Conservation (phyloP, 2,329 filamentous ascomycete species). For the Diaporthe ampelina region DNA sequence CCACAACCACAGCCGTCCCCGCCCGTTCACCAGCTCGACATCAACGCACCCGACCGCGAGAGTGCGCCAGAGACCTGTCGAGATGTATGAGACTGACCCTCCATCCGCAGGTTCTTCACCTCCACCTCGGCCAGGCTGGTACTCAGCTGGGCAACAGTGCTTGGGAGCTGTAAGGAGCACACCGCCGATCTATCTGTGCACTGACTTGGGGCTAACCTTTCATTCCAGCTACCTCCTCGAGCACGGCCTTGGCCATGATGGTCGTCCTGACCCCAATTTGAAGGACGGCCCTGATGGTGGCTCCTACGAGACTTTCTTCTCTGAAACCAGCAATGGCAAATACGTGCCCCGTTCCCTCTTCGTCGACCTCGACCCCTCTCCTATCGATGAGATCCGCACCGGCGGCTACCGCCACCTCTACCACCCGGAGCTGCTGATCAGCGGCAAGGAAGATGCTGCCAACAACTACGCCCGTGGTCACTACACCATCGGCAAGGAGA, state of each 20-base stretch:
- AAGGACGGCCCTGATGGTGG: slow-evolving; percentile 72
- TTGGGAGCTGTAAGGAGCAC: slow-evolving; percentile 77
- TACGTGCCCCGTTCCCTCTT: slow-evolving; percentile 81
- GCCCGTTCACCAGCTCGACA: slow-evolving; percentile 1
- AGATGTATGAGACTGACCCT: slow-evolving; percentile 35
- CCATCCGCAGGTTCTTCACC: slow-evolving; percentile 68
- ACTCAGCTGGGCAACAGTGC: slow-evolving; percentile 81
- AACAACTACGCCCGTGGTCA: slow-evolving; percentile 84
- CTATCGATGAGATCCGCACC: slow-evolving; percentile 81
- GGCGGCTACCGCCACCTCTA: slow-evolving; percentile 77
- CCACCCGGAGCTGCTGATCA: slow-evolving; percentile 80
- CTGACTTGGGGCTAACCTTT: slow-evolving; percentile 45
- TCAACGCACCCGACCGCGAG: not conserved
- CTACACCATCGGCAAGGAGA: slow-evolving; percentile 83
- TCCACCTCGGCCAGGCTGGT: slow-evolving; percentile 78
- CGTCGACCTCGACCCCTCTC: slow-evolving; percentile 79
- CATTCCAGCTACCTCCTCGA: slow-evolving; percentile 76
- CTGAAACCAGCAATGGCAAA: slow-evolving; percentile 79
- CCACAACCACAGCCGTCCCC: not conserved
- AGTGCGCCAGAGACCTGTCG: slow-evolving; percentile 6
- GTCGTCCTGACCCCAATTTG: slow-evolving; percentile 72
- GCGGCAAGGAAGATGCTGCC: slow-evolving; percentile 82
- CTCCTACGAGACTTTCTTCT: slow-evolving; percentile 81
- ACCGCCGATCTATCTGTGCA: slow-evolving; percentile 45
- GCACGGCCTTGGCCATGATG: slow-evolving; percentile 77